These are phyloP conservation scores for Esteya vermicola DNA, from an alignment of 2,329 filamentous ascomycete genomes.

Conservation along the genomic window DNA sequence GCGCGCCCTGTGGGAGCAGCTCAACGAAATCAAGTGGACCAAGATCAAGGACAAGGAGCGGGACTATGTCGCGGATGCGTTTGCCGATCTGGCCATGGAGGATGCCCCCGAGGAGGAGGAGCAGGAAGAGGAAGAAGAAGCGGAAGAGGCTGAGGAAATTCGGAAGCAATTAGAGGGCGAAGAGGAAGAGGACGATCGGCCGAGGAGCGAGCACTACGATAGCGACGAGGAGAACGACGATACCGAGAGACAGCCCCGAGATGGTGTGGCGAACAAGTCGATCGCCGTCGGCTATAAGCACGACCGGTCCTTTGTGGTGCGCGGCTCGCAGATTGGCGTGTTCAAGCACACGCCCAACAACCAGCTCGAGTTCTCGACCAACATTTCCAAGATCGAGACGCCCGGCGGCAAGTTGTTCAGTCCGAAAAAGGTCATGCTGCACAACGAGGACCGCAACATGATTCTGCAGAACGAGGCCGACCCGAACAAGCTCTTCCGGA, in stretches of 20 bases:
- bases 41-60: constrained; percentile 86
- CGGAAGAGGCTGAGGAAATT: constrained; percentile 35
- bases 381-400: constrained; percentile 89
- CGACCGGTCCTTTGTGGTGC: constrained; percentile 91
- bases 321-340: constrained; percentile 94
- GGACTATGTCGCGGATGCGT: constrained; percentile 89
- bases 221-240: constrained; percentile 60
- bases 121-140: constrained; percentile 21
- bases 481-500: constrained; percentile 83
- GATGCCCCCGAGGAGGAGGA: constrained; percentile 44
- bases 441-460: constrained; percentile 80
- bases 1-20: constrained; percentile 90
- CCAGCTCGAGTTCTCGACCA: constrained; percentile 88
- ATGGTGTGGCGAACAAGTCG: constrained; percentile 77
- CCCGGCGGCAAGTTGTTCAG: constrained; percentile 77
- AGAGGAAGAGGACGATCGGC: constrained; percentile 40
- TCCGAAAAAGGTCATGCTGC: constrained; percentile 93
- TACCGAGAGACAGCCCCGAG: constrained; percentile 53
- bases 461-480: constrained; percentile 73
- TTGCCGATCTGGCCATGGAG: constrained; percentile 88
- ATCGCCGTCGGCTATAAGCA: constrained; percentile 95
- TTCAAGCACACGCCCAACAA: constrained; percentile 95
- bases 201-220: constrained; percentile 42
- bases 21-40: constrained; percentile 87
- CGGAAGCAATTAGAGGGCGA: too few species aligned